These are phyloP conservation scores for Tripterygium wilfordii DNA, from an alignment of 177 flowering plant species.

Conservation along the genomic window DNA sequence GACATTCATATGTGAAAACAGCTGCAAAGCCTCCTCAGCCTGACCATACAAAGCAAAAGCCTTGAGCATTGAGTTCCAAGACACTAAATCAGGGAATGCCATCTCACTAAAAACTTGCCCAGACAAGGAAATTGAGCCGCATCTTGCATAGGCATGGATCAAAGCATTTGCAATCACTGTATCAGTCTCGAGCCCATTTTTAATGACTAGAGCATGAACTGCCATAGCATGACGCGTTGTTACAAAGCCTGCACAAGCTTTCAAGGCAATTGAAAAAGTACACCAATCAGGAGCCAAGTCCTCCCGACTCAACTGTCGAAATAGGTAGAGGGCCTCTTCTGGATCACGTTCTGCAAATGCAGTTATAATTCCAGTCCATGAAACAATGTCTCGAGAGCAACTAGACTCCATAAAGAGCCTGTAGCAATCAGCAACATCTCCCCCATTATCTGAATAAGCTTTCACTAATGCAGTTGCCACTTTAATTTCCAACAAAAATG, in stretches of 20 bases:
- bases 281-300: constrained; percentile 45
- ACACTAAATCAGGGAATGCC: constrained; percentile 36
- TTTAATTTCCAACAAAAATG: constrained; percentile 33
- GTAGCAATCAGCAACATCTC: constrained; percentile 36
- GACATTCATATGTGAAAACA: constrained; percentile 46
- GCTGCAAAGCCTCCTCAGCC: constrained; percentile 43
- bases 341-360: constrained; percentile 52
- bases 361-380: constrained; percentile 72
- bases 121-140: constrained; percentile 51
- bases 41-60: constrained; percentile 70
- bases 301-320: constrained; percentile 34
- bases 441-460: constrained; percentile 50
- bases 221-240: constrained; percentile 45
- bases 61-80: constrained; percentile 84
- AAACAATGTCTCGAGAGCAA: constrained; percentile 42
- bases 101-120: constrained; percentile 44
- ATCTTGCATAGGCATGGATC: constrained; percentile 74
- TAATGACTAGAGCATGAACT: constrained; percentile 43
- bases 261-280: constrained; percentile 55
- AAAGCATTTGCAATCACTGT: constrained; percentile 52
- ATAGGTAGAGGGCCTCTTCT: constrained; percentile 41
- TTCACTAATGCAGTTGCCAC: constrained; percentile 61
- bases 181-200: constrained; percentile 39
- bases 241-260: constrained; percentile 66
- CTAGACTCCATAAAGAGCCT: constrained; percentile 44